Base-by-base conservation (phyloP, 2,329 filamentous ascomycete species). In the Trichoderma hamatum region DNA sequence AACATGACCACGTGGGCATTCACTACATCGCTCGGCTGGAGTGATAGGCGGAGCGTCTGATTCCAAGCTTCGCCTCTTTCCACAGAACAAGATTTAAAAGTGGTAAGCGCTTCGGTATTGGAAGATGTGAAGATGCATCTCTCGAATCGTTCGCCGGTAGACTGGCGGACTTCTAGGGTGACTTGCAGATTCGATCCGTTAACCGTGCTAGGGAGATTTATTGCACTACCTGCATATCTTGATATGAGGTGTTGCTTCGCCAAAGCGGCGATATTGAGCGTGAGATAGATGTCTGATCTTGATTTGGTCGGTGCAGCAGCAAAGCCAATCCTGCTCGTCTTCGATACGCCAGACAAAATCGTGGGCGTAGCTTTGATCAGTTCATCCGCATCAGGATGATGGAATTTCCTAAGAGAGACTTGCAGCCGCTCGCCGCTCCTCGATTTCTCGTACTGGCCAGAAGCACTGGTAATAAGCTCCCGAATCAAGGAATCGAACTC, bases 251-350 rank as follows among this genome's bases (percentile, higher is more conserved):
- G 90, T 74, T 97, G 93, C 69, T 89, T 89, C 21, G 91, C 90
- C 28, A 99, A 83, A n/a, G 90, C 85, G 0, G 93, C 92, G 72
- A 93, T 90, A 69, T 89, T 89, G 59, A 99, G 80, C 0, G 94
- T 97, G 55, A 99, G 80, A 77, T 99, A 99, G 62, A 99, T 98
- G 78, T 99, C 96, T 13, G 94, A 97, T 74, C 96, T 86, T 19
- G 92, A 86, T 77, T 93, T 94, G 0, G 91, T 94, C 0, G 96
- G 95, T 1, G 94, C 94, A 14, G 94, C 94, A 3, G 95, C 93
- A 78, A 99, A 98, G 2, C 94, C 96, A 78, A 98, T 94, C 78
- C 96, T 96, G 74, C 86, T 91, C 0, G 94, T 97, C 78, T 91
- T 91, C 69, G 86, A 85, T 70, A 98, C 88, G 63, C 91, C 90